Base-by-base conservation (phyloP, 306 rosid genomes). In the Castanospermum australe region DNA sequence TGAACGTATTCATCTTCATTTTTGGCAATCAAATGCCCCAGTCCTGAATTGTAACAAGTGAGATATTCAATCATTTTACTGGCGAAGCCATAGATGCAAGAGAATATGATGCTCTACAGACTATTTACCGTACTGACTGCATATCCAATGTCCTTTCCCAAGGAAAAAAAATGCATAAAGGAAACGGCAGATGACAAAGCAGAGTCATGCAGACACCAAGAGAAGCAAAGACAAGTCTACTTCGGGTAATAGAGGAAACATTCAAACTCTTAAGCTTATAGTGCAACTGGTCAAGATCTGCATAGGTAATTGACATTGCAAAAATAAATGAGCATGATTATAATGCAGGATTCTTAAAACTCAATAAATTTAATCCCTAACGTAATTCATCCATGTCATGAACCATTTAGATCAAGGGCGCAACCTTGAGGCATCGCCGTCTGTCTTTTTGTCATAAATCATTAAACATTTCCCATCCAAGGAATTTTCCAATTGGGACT, bases 1-100 rank as follows among this genome's bases (percentile, higher is more conserved):
- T 91, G 85, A 47, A 92, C 94, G 71, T 95, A 95, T 80, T 95
- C 99, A 8, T 90, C 98, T 87, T 95, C 97, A 67, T 85, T 84
- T 86, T 83, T 87, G 44, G 99, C 99, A 75, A 93, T 76, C 68
- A 95, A 82, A 82, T 84, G 85, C 56, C 48, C 85, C 82, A 92
- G 81, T 59, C 99, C 99, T 95, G 88, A 60, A 77, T 73, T 73
- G 47, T 57, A 44, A 72, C 36, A 70, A 22, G 60, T 28, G 30
- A 82, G 54, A 86, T 15, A 71, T 36, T 48, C 41, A 51, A 7
- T 92, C 38, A 44, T 61, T 75, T 75, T 33, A 18, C 8, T 79
- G 78, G 45, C n/a, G 22, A 47, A 82, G 2, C 38, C 25, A 81
- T 54, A 59, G 24, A 56, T 64, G 74, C 63, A 71, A 44, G 11